Evolutionary conservation across 352 stramenopile species (phyloP).

Genomic region (Phytophthora tentaculata): DNA sequence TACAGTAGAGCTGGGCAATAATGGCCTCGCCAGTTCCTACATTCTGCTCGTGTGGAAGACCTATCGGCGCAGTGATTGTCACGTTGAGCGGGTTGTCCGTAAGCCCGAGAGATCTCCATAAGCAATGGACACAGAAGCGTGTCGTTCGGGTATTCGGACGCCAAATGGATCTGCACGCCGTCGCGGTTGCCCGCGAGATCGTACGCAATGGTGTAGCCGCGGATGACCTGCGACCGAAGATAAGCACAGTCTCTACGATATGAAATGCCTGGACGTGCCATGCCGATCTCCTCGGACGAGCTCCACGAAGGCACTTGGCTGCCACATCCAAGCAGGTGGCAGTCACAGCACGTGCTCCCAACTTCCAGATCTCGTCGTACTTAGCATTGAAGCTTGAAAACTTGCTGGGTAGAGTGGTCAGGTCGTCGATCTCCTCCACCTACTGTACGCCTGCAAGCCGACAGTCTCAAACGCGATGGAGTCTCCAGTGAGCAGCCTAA

Average conservation of each 20-base stretch:
- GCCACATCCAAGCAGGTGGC: conserved; percentile 33
- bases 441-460: conserved; percentile 32
- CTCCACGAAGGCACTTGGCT: conserved; percentile 39
- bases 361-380: conserved; percentile 43
- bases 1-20: neutral
- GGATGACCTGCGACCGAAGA: conserved; percentile 35
- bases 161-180: conserved; percentile 41
- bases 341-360: conserved; percentile 32
- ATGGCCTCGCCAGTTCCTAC: neutral
- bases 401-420: conserved; percentile 30
- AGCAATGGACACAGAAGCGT: conserved; percentile 28
- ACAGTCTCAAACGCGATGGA: conserved; percentile 29
- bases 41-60: too few relatives aligned
- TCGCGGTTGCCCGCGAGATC: conserved; percentile 39
- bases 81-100: conserved; percentile 21
- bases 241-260: conserved; percentile 35
- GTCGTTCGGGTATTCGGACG: conserved; percentile 38
- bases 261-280: conserved; percentile 32
- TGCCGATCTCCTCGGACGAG: conserved; percentile 37
- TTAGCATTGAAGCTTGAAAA: conserved; percentile 41
- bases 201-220: conserved; percentile 37
- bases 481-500: conserved; percentile 23
- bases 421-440: conserved; percentile 35
- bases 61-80: conserved; percentile 19
- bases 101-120: conserved; percentile 18